These are phyloP conservation scores for Penicillium paxilli DNA, from an alignment of 495 filamentous ascomycete genomes.

Conservation along the genomic window DNA sequence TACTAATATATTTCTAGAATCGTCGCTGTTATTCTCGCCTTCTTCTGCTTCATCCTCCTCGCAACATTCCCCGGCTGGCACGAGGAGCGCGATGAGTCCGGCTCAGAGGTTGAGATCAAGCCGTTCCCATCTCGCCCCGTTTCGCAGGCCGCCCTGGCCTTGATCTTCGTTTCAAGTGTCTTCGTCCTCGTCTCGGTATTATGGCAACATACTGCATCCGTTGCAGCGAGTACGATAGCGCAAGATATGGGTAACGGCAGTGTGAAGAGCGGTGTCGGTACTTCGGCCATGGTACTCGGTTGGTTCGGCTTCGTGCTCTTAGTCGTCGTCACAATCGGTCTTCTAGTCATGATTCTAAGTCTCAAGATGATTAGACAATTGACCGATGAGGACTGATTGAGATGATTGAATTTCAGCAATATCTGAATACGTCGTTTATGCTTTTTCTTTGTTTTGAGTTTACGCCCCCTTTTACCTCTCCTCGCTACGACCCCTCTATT, in stretches of 20 bases:
- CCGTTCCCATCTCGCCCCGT: constrained; percentile 70
- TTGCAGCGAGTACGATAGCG: constrained; percentile 87
- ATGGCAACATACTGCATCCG: constrained; percentile 88
- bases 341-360: constrained; percentile 94
- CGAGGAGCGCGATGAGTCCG: constrained; percentile 57
- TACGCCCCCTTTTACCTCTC: constrained; percentile 9
- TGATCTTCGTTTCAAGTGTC: constrained; percentile 66
- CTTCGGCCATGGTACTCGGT: constrained; percentile 90
- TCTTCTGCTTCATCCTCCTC: constrained; percentile 68
- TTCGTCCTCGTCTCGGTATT: constrained; percentile 71
- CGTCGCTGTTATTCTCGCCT: constrained; percentile 68
- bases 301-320: constrained; percentile 95
- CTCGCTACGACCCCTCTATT: constrained; percentile 12
- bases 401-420: background rate
- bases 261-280: constrained; percentile 83
- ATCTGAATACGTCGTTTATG: background rate
- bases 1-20: constrained; percentile 45
- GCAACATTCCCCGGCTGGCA: constrained; percentile 75
- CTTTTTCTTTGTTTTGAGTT: constrained; percentile 20
- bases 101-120: constrained; percentile 60
- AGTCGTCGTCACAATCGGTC: constrained; percentile 89
- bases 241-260: constrained; percentile 95
- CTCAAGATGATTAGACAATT: constrained; percentile 66
- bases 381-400: constrained; percentile 46
- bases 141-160: constrained; percentile 63